phyloP scores from a whole-genome alignment of 179 eudicot genomes.

The Beta corolliflora region DNA sequence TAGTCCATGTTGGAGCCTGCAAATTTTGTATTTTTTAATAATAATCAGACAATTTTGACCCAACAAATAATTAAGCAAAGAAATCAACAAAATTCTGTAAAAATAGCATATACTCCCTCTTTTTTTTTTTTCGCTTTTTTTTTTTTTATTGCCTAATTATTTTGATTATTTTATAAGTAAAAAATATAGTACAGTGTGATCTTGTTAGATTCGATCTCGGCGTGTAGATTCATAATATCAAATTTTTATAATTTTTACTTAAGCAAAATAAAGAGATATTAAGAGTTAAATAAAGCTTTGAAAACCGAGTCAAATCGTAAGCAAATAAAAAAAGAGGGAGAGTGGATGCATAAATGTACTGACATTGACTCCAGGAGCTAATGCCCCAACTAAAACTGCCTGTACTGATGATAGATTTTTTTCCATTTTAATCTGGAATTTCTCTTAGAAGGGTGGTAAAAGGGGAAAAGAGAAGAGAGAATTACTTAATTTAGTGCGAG shows the following conservation, averaged over 20 bases:
- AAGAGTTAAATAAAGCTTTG: too few relatives aligned
- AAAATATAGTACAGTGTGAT: too few relatives aligned
- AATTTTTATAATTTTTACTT: too few relatives aligned
- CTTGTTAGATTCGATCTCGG: too few relatives aligned
- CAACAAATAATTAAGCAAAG: neutral
- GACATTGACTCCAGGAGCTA: conserved; percentile 95
- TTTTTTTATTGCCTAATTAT: too few relatives aligned
- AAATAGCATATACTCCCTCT: neutral
- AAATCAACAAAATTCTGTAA: neutral
- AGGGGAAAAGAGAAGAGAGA: neutral
- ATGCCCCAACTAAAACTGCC: conserved; percentile 79
- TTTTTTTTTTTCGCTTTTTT: too few relatives aligned
- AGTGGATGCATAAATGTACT: conserved; percentile 25
- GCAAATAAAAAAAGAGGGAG: too few relatives aligned
- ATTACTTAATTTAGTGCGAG: neutral
- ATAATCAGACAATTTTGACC: conserved; percentile 14
- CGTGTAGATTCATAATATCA: too few relatives aligned
- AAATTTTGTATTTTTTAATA: conserved; percentile 24
- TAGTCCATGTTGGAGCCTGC: conserved; percentile 85
- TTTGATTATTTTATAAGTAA: too few relatives aligned
- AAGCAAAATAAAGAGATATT: too few relatives aligned
- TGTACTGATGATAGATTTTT: conserved; percentile 56
- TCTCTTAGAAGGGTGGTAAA: neutral
- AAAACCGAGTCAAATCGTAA: too few relatives aligned
- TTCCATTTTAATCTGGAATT: conserved; percentile 6